These are phyloP conservation scores for Cladophialophora immunda DNA, from an alignment of 2,329 filamentous ascomycete species.

Conservation along the genomic window DNA sequence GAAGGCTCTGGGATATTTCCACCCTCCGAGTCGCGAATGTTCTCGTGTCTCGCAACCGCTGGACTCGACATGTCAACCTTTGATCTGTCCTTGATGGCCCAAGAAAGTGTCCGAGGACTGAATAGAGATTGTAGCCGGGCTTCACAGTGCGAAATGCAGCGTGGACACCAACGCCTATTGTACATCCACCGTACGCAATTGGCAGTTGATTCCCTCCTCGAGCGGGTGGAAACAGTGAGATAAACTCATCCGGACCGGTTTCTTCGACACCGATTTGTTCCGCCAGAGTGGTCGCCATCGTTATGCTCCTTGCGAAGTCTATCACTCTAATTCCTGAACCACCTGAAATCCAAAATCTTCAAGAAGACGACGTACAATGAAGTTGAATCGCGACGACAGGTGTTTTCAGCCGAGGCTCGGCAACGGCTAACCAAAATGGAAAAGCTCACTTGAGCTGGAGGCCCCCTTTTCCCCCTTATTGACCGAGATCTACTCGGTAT, in stretches of 20 bases:
- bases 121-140: conserved; percentile 54
- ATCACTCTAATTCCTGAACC: not conserved
- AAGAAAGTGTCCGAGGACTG: conserved; percentile 57
- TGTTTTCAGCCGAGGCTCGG: not conserved
- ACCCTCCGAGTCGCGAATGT: conserved; percentile 60
- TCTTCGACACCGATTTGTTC: conserved; percentile 11
- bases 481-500: too few species aligned
- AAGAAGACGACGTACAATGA: not conserved
- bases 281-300: not conserved
- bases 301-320: not conserved
- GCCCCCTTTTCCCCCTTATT: too few species aligned
- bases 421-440: not conserved
- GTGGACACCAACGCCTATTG: conserved; percentile 52
- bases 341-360: not conserved
- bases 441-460: too few species aligned
- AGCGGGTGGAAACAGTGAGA: not conserved
- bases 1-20: conserved; percentile 53
- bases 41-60: conserved; percentile 53
- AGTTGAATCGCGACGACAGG: not conserved
- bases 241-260: conserved; percentile 17
- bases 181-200: conserved; percentile 59
- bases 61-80: conserved; percentile 50
- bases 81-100: conserved; percentile 55
- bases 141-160: conserved; percentile 52
- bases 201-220: conserved; percentile 29